phyloP scores from a whole-genome alignment of 495 filamentous ascomycete species.

The Penicillium bialowiezense region DNA sequence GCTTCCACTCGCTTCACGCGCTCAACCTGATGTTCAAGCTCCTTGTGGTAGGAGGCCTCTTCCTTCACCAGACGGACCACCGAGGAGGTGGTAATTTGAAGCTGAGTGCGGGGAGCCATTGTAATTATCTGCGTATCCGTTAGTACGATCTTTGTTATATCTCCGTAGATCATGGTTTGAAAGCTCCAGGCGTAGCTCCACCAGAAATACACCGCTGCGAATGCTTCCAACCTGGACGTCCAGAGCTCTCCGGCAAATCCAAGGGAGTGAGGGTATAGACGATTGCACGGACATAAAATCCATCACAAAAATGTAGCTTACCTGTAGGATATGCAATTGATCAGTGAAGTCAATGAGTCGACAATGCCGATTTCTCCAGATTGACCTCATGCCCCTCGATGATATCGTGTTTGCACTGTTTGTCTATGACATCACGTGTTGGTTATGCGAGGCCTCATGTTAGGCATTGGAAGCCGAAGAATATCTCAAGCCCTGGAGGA shows the following conservation, averaged over 20 bases:
- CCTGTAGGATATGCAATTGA: not conserved
- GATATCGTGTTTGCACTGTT: not conserved
- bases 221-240: no score
- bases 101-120: conserved; percentile 71
- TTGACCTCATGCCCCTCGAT: not conserved
- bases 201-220: no score
- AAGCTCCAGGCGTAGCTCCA: no score
- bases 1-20: conserved; percentile 63
- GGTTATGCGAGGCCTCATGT: not conserved
- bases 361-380: not conserved
- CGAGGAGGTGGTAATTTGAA: conserved; percentile 69
- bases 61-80: conserved; percentile 87
- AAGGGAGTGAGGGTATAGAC: no score
- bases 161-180: no score
- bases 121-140: not conserved
- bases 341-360: not conserved
- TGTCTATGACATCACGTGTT: not conserved
- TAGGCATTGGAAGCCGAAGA: no score
- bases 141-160: no score
- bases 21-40: conserved; percentile 67
- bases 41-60: conserved; percentile 82
- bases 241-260: no score
- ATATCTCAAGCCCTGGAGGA: no score
- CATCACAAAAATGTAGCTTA: not conserved
- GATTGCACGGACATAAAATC: no score